Evolutionary conservation across 176 grass and related monocot species (phyloP).

Genomic region (Phyllostachys edulis): DNA sequence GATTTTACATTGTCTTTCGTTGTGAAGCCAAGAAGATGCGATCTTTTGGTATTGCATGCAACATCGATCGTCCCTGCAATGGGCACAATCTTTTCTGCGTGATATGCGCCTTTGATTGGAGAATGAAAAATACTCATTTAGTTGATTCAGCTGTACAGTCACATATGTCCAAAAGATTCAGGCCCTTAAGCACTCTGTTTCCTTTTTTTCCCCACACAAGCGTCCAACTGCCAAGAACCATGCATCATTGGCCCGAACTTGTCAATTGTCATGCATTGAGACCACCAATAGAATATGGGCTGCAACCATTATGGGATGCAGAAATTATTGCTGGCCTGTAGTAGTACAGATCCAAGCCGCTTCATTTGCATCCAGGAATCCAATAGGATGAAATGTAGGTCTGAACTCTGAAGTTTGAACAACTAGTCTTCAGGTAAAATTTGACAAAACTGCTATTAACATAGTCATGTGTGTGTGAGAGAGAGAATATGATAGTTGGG

Average conservation of each 20-base stretch:
- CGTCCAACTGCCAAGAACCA: not conserved
- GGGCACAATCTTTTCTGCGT: not conserved
- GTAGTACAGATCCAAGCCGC: not conserved
- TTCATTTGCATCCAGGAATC: not conserved
- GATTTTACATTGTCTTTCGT: not conserved
- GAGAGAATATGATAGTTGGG: not conserved
- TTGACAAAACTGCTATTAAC: not conserved
- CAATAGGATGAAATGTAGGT: not conserved
- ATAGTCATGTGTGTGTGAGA: not conserved
- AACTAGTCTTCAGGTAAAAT: not conserved
- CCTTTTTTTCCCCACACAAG: constrained; percentile 3
- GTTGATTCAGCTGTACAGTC: not conserved
- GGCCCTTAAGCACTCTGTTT: not conserved
- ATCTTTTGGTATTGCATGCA: not conserved
- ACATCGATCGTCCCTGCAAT: not conserved
- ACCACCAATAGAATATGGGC: not conserved
- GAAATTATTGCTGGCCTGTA: not conserved
- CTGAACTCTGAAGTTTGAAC: not conserved
- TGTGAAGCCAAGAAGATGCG: not conserved
- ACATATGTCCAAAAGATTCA: constrained; percentile 5
- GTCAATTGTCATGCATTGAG: not conserved
- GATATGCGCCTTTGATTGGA: not conserved
- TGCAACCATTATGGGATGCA: not conserved
- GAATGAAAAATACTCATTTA: not conserved
- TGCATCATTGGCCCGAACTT: not conserved